These are phyloP conservation scores for Passalora sequoiae DNA, from an alignment of 2,329 filamentous ascomycete genomes.

Conservation along the genomic window DNA sequence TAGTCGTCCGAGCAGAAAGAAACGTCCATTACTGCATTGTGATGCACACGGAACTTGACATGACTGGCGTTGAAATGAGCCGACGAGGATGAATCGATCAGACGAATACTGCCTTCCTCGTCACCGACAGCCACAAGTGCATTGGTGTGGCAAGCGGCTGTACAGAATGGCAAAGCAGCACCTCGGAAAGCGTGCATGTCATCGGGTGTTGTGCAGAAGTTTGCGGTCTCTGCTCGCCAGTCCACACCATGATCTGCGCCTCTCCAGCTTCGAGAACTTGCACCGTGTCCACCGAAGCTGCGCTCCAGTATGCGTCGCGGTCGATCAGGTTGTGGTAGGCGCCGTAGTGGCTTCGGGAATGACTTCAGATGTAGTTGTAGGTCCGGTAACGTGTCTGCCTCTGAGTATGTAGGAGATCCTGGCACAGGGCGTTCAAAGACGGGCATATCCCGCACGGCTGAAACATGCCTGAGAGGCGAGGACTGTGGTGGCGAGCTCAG, in stretches of 20 bases:
- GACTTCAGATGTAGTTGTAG: constrained; percentile 38
- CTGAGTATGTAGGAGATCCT: constrained; percentile 16
- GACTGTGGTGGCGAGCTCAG: constrained; percentile 47
- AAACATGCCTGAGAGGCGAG: constrained; percentile 42
- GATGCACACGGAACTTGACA: constrained; percentile 58
- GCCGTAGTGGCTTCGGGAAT: constrained; percentile 40
- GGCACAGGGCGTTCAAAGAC: constrained; percentile 19
- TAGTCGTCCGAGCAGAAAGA: constrained; percentile 64
- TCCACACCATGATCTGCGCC: constrained; percentile 42
- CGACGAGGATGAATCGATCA: constrained; percentile 56
- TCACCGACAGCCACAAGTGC: constrained; percentile 64
- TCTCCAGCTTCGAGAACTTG: constrained; percentile 37
- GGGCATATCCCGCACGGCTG: constrained; percentile 17
- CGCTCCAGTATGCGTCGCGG: constrained; percentile 40
- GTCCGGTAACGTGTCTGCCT: constrained; percentile 37
- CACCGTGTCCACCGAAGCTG: constrained; percentile 43
- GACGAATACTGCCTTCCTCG: constrained; percentile 60
- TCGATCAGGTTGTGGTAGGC: constrained; percentile 33
- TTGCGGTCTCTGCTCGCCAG: constrained; percentile 56
- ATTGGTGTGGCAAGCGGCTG: constrained; percentile 62
- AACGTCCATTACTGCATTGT: constrained; percentile 68
- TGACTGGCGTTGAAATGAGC: constrained; percentile 54
- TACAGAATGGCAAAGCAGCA: constrained; percentile 59
- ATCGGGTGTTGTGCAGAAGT: constrained; percentile 54
- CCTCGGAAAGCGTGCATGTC: constrained; percentile 50